Conservation (phyloP, 1,284 basidiomycete species). For the Fomitopsis pinicola region DNA sequence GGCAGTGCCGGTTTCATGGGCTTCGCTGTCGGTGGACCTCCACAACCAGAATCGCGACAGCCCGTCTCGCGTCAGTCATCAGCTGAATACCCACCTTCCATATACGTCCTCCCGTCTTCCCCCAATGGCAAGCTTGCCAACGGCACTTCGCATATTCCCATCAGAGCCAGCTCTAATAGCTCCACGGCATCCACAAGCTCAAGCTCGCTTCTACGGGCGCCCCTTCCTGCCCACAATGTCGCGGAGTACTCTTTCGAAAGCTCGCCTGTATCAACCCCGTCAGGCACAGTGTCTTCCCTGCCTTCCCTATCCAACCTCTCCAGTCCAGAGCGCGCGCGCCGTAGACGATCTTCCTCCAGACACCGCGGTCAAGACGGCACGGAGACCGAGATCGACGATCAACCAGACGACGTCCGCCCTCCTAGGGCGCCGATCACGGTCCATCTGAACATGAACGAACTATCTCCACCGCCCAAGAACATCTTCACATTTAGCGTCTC, state of each 20-base stretch:
- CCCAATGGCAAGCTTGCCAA: constrained; percentile 32
- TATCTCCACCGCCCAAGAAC: constrained; percentile 59
- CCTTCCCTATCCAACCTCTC: constrained; percentile 45
- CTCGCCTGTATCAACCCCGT: constrained; percentile 46
- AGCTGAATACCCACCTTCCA: constrained; percentile 12
- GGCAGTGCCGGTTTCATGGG: constrained; percentile 68
- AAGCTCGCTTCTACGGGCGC: constrained; percentile 61
- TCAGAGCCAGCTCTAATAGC: constrained; percentile 27
- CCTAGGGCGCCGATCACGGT: constrained; percentile 61
- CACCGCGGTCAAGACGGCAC: constrained; percentile 17
- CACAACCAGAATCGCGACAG: constrained; percentile 14
- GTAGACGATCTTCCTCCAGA: constrained; percentile 27
- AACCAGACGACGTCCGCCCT: constrained; percentile 23
- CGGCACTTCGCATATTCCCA: constrained; percentile 21
- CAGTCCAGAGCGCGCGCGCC: constrained; percentile 28
- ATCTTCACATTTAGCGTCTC: constrained; percentile 60
- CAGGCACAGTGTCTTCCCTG: constrained; percentile 50
- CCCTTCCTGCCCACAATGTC: constrained; percentile 57
- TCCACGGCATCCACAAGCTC: constrained; percentile 34
- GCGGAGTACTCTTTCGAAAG: constrained; percentile 67
- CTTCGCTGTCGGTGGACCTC: constrained; percentile 44
- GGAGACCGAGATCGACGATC: constrained; percentile 20
- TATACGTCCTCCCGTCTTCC: constrained; percentile 36
- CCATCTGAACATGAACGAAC: constrained; percentile 74
- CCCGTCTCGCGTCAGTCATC: constrained; percentile 14